These are phyloP conservation scores for Candida krabiensis DNA, from an alignment of 805 yeast genomes.

Conservation along the genomic window DNA sequence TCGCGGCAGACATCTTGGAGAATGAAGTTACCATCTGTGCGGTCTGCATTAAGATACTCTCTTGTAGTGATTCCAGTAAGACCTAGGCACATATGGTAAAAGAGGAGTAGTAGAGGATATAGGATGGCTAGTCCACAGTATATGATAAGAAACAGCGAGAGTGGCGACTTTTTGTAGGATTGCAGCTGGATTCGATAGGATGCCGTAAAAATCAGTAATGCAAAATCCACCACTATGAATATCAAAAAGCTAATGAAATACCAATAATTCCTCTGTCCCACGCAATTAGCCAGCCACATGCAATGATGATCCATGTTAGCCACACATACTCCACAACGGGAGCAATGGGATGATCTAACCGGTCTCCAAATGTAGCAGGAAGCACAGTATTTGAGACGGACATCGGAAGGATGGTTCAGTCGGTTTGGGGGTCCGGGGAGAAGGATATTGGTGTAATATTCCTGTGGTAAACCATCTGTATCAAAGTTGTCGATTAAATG, in stretches of 20 bases:
- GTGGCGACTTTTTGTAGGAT: slow-evolving; percentile 30
- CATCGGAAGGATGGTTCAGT: slow-evolving; percentile 20
- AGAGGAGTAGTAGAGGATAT: slow-evolving; percentile 56
- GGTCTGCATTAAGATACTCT: slow-evolving; percentile 58
- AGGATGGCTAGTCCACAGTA: slow-evolving; percentile 44
- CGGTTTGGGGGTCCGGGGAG: slow-evolving; percentile 42
- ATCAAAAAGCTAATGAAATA: slow-evolving; percentile 56
- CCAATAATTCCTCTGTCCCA: slow-evolving; percentile 71
- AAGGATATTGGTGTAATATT: slow-evolving; percentile 50
- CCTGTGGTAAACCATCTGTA: slow-evolving; percentile 47
- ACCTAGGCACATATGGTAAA: slow-evolving; percentile 55
- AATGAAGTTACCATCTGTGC: slow-evolving; percentile 22
- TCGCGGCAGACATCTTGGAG: slow-evolving; percentile 34
- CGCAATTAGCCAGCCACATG: slow-evolving; percentile 67
- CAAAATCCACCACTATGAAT: slow-evolving; percentile 32
- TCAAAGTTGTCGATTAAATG: slow-evolving; percentile 49
- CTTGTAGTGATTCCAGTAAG: slow-evolving; percentile 67
- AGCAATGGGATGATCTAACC: slow-evolving; percentile 74
- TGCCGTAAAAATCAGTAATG: slow-evolving; percentile 30
- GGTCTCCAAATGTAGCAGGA: slow-evolving; percentile 76
- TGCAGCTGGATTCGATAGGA: slow-evolving; percentile 28
- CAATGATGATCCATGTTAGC: slow-evolving; percentile 64
- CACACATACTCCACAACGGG: slow-evolving; percentile 65
- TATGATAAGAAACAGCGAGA: slow-evolving; percentile 53
- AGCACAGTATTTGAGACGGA: slow-evolving; percentile 47